phyloP scores from a whole-genome alignment of 371 early-diverging fungal genomes.

The Actinomucor elegans region DNA sequence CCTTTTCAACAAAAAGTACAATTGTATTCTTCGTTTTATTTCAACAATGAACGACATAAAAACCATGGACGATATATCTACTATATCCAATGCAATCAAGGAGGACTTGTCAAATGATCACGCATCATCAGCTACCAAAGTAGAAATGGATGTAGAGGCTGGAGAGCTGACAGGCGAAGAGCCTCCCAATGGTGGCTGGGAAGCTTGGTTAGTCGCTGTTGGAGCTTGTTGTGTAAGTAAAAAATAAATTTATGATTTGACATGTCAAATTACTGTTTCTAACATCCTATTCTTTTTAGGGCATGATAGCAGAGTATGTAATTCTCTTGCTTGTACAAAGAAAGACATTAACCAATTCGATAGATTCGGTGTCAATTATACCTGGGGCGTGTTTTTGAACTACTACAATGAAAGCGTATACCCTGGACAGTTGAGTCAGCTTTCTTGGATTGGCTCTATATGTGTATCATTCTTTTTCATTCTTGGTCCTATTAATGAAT shows the following conservation, averaged over 20 bases:
- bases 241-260: neutral
- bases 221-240: neutral
- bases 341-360: no score
- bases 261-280: neutral
- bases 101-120: neutral
- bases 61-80: neutral
- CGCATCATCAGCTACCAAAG: neutral
- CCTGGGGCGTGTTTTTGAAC: conserved; percentile 39
- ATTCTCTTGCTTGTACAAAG: no score
- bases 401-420: conserved; percentile 33
- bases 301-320: neutral
- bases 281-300: neutral
- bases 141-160: neutral
- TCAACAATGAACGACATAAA: neutral
- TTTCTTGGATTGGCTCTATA: conserved; percentile 46
- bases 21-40: no score
- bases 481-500: conserved; percentile 43
- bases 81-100: neutral
- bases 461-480: conserved; percentile 39
- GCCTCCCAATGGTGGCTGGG: neutral
- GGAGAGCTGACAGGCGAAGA: neutral
- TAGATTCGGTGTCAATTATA: conserved; percentile 43
- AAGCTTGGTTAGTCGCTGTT: neutral
- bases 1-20: neutral
- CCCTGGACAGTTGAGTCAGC: conserved; percentile 24